Evolutionary conservation across 2,329 filamentous ascomycete genomes (phyloP).

Genomic region (Pleoardoris graminearum): DNA sequence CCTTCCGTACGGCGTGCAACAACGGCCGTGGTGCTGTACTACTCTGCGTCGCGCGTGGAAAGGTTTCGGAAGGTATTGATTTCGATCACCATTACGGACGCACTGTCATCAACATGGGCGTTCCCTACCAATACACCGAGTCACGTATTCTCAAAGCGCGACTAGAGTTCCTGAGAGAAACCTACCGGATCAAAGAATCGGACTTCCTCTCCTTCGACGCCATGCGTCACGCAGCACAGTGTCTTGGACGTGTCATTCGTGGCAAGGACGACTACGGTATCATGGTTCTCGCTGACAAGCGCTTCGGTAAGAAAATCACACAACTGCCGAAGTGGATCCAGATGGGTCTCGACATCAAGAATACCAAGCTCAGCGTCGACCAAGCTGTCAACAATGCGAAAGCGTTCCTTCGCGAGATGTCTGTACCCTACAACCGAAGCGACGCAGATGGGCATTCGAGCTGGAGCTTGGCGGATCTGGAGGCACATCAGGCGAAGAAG

Average conservation of each 20-base stretch:
- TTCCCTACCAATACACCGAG: conserved; percentile 98
- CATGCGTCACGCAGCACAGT: conserved; percentile 98
- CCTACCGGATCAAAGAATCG: conserved; percentile 93
- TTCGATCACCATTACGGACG: conserved; percentile 98
- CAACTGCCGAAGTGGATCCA: conserved; percentile 98
- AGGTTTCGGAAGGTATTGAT: conserved; percentile 97
- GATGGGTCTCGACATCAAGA: conserved; percentile 80
- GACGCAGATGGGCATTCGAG: conserved; percentile 93
- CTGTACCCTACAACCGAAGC: conserved; percentile 78
- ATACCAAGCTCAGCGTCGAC: conserved; percentile 90
- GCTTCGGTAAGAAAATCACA: conserved; percentile 86
- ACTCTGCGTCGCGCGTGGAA: conserved; percentile 92
- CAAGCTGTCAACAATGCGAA: conserved; percentile 90
- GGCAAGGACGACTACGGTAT: conserved; percentile 99
- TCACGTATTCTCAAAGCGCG: conserved; percentile 94
- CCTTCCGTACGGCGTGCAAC: conserved; percentile 95
- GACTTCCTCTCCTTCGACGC: conserved; percentile 98
- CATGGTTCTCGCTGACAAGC: conserved; percentile 94
- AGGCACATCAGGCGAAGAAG: conserved; percentile 74
- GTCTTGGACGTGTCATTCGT: conserved; percentile 87
- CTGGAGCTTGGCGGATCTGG: conserved; percentile 81
- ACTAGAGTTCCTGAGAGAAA: conserved; percentile 94
- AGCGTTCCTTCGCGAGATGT: conserved; percentile 88
- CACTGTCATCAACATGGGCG: conserved; percentile 92
- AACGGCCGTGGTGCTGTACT: conserved; percentile 93